Evolutionary conservation across 2,329 filamentous ascomycete genomes (phyloP).

Genomic region (Ciborinia camelliae): DNA sequence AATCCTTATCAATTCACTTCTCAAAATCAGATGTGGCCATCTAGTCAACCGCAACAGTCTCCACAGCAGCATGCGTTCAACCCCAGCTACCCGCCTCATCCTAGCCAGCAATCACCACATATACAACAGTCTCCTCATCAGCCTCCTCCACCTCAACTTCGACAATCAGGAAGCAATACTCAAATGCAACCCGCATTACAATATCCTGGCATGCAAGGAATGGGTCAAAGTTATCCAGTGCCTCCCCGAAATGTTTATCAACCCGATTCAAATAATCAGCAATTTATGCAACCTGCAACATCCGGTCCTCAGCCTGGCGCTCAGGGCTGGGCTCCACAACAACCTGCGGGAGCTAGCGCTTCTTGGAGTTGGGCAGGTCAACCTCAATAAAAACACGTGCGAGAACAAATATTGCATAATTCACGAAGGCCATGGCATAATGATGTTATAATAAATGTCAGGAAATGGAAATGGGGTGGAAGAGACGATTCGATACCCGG

Average conservation of each 20-base stretch:
- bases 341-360: slow-evolving; percentile 29
- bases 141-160: slow-evolving; percentile 54
- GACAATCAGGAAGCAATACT: slow-evolving; percentile 51
- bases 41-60: slow-evolving; percentile 60
- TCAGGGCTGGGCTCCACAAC: slow-evolving; percentile 38
- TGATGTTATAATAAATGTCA: slow-evolving; percentile 16
- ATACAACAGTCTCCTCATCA: slow-evolving; percentile 60
- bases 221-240: slow-evolving; percentile 56
- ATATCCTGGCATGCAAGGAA: slow-evolving; percentile 60
- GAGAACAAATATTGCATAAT: slow-evolving; percentile 19
- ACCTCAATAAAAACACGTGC: slow-evolving; percentile 24
- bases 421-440: slow-evolving; percentile 27
- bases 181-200: slow-evolving; percentile 59
- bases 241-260: slow-evolving; percentile 55
- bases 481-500: neutral
- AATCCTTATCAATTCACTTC: slow-evolving; percentile 59
- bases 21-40: slow-evolving; percentile 61
- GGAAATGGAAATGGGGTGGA: too few relatives aligned
- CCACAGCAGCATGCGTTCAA: slow-evolving; percentile 47
- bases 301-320: slow-evolving; percentile 34
- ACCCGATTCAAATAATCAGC: slow-evolving; percentile 59
- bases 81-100: slow-evolving; percentile 14
- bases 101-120: slow-evolving; percentile 42
- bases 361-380: slow-evolving; percentile 37
- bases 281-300: slow-evolving; percentile 64